A percentile compares a stretch with the other conserved stretches of the same genome.
Conservation (phyloP, 768 basidiomycete genomes). For the Leccinum aurantiacum region DNA sequence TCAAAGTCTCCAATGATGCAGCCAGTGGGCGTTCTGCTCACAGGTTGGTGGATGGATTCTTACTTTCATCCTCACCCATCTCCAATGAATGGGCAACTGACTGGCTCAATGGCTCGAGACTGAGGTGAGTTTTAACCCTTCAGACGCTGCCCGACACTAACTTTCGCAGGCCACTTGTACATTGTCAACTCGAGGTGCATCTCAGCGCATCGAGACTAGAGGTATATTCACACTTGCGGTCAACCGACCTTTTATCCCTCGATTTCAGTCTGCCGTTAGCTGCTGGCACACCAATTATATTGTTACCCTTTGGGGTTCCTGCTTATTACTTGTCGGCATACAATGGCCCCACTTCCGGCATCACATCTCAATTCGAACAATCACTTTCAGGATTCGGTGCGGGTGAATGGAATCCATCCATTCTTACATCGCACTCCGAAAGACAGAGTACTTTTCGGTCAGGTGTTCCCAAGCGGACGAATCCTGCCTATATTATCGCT, state of each 20-base stretch:
- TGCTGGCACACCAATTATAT: slow-evolving; percentile 63
- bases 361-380: slow-evolving; percentile 62
- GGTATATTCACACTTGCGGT: slow-evolving; percentile 59
- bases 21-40: slow-evolving; percentile 38
- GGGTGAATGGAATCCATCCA: slow-evolving; percentile 44
- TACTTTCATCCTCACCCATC: slow-evolving; percentile 47
- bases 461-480: slow-evolving; percentile 17
- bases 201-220: slow-evolving; percentile 49
- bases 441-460: slow-evolving; percentile 22
- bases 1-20: slow-evolving; percentile 38
- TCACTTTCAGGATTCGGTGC: slow-evolving; percentile 64
- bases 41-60: slow-evolving; percentile 60
- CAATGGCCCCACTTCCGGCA: slow-evolving; percentile 59
- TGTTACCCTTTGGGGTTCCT: slow-evolving; percentile 70
- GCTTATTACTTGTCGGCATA: slow-evolving; percentile 76
- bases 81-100: slow-evolving; percentile 62
- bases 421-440: slow-evolving; percentile 15
- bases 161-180: slow-evolving; percentile 53
- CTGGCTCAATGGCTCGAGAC: slow-evolving; percentile 56
- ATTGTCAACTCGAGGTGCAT: slow-evolving; percentile 59
- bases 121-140: slow-evolving; percentile 39
- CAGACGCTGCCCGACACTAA: slow-evolving; percentile 13
- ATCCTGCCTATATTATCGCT: slow-evolving; percentile 55
- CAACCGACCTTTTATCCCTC: slow-evolving; percentile 60
- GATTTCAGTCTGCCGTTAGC: slow-evolving; percentile 40